Evolutionary conservation across 2,329 filamentous ascomycete species (phyloP).

Genomic region (Scopulariopsis brevicaulis): DNA sequence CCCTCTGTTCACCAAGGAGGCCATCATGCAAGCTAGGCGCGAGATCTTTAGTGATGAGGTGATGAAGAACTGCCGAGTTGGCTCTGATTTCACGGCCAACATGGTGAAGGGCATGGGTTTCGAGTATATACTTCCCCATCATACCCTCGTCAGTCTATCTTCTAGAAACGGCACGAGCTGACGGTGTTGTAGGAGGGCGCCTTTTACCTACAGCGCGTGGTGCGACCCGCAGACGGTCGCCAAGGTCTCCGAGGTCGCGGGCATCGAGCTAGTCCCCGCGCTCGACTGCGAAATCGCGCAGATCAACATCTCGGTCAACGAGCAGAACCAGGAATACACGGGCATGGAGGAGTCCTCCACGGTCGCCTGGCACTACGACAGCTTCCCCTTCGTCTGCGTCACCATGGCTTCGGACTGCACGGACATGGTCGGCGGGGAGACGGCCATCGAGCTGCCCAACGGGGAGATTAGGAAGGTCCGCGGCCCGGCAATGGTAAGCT

Average conservation of each 20-base stretch:
- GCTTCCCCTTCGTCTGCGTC: conserved; percentile 58
- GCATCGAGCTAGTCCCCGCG: conserved; percentile 39
- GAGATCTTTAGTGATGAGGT: conserved; percentile 50
- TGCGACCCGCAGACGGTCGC: conserved; percentile 27
- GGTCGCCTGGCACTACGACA: conserved; percentile 53
- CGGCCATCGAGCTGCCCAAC: conserved; percentile 40
- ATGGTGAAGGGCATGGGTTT: conserved; percentile 35
- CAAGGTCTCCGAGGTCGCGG: conserved; percentile 39
- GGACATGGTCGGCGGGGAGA: conserved; percentile 55
- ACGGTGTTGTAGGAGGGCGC: conserved; percentile 34
- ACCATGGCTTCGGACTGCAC: conserved; percentile 54
- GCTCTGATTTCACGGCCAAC: conserved; percentile 31
- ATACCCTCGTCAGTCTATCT: not conserved
- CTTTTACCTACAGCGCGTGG: conserved; percentile 48
- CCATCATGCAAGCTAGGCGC: conserved; percentile 47
- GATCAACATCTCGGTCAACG: conserved; percentile 40
- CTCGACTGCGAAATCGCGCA: conserved; percentile 46
- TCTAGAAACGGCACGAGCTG: not conserved
- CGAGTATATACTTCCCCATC: conserved; percentile 29
- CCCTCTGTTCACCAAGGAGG: conserved; percentile 51
- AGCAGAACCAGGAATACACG: conserved; percentile 23
- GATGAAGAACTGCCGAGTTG: conserved; percentile 42
- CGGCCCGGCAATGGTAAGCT: conserved; percentile 45
- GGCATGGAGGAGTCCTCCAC: conserved; percentile 33
- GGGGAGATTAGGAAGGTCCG: conserved; percentile 46